A percentile compares a stretch with the other conserved stretches of the same genome.
Evolutionary conservation across 495 filamentous ascomycete genomes (phyloP).

Genomic region (Neurospora cerealis): DNA sequence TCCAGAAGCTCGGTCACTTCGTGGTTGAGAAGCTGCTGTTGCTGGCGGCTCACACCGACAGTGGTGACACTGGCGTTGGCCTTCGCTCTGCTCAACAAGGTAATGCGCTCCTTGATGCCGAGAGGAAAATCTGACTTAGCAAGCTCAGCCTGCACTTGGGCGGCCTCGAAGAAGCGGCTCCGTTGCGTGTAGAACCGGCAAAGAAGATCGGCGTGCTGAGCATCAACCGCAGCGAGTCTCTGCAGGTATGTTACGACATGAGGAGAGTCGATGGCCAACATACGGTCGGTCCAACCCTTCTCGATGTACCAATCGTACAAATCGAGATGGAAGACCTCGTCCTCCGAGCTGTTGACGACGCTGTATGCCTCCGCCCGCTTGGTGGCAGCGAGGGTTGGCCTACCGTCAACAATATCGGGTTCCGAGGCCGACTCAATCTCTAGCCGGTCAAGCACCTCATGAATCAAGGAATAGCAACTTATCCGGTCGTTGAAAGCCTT

Average conservation of each 20-base stretch:
- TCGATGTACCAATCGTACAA: constrained; percentile 94
- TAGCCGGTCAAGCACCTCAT: constrained; percentile 62
- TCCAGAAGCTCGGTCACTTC: constrained; percentile 81
- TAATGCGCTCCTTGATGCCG: constrained; percentile 66
- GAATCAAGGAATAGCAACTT: constrained; percentile 74
- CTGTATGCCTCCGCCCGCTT: constrained; percentile 79
- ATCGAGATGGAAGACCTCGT: constrained; percentile 88
- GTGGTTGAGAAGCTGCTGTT: constrained; percentile 67
- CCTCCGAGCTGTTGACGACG: constrained; percentile 71
- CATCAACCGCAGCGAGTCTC: constrained; percentile 54
- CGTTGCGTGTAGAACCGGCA: constrained; percentile 82
- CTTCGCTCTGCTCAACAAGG: constrained; percentile 79
- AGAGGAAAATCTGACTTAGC: constrained; percentile 72
- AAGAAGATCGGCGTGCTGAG: constrained; percentile 78
- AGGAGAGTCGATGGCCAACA: constrained; percentile 72
- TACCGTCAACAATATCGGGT: constrained; percentile 67
- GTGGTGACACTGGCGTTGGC: constrained; percentile 74
- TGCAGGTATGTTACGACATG: constrained; percentile 82
- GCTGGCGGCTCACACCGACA: constrained; percentile 58
- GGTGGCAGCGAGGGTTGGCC: constrained; percentile 59
- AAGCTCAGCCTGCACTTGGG: constrained; percentile 72
- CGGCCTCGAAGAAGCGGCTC: constrained; percentile 71
- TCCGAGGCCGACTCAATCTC: constrained; percentile 56
- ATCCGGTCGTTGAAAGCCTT: constrained; percentile 59
- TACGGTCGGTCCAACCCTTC: constrained; percentile 69